Percentiles rank a stretch among this genome's conserved stretches.
phyloP scores from a whole-genome alignment of 805 yeast species.

The Teunomyces panamensis region DNA sequence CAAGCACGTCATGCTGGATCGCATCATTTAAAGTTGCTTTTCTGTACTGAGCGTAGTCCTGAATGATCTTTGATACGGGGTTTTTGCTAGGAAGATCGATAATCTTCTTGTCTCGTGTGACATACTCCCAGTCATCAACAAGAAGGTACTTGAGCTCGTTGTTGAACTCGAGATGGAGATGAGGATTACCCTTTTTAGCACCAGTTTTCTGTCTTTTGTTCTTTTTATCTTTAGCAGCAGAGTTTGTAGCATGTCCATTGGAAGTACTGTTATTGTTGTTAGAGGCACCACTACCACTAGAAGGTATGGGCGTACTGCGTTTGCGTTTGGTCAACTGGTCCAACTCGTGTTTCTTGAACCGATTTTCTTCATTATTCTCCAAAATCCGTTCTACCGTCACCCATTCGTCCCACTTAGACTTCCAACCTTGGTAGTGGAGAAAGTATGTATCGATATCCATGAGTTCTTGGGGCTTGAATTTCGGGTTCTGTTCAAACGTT shows the following conservation, averaged over 20 bases:
- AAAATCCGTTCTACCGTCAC: slow-evolving; percentile 66
- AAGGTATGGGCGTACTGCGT: slow-evolving; percentile 13
- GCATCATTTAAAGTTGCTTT: slow-evolving; percentile 8
- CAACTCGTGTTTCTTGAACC: slow-evolving; percentile 59
- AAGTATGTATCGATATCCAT: slow-evolving; percentile 46
- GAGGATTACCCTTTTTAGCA: slow-evolving; percentile 25
- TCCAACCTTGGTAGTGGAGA: slow-evolving; percentile 96
- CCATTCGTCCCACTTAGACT: slow-evolving; percentile 97
- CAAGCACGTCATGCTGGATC: slow-evolving; percentile 31
- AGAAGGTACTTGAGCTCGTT: slow-evolving; percentile 62
- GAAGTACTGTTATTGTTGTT: slow-evolving; percentile 1
- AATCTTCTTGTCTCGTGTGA: slow-evolving; percentile 76
- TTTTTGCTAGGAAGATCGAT: slow-evolving; percentile 60
- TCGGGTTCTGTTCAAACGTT: slow-evolving; percentile 28
- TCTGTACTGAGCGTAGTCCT: slow-evolving; percentile 43
- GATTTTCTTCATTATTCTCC: slow-evolving; percentile 65
- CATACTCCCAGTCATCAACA: slow-evolving; percentile 91
- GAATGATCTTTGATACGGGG: slow-evolving; percentile 53
- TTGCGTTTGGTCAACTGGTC: slow-evolving; percentile 27
- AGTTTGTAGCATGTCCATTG: slow-evolving; percentile 1
- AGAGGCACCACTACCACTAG: slow-evolving; percentile 17
- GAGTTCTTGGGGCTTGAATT: slow-evolving; percentile 24
- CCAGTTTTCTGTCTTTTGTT: slow-evolving; percentile 1
- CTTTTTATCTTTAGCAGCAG: not conserved
- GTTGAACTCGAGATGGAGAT: slow-evolving; percentile 68